Evolutionary conservation across 2,329 filamentous ascomycete species (phyloP).

Genomic region (Penicillium sp.): DNA sequence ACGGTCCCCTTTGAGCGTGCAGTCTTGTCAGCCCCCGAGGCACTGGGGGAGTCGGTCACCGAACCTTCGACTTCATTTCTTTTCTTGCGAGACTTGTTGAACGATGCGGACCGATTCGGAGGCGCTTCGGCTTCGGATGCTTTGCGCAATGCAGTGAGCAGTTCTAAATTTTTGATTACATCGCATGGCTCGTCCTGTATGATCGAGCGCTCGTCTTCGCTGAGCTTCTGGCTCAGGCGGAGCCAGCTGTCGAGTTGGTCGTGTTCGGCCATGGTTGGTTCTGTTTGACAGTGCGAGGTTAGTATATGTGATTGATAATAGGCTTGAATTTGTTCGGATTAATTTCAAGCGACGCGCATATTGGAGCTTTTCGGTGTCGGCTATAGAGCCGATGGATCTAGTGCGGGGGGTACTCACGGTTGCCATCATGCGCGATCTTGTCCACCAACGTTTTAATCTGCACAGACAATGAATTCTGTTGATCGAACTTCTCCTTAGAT

Average conservation of each 20-base stretch:
- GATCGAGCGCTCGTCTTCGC: constrained; percentile 50
- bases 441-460: constrained; percentile 45
- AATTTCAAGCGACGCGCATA: background rate
- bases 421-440: constrained; percentile 43
- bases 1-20: constrained; percentile 43
- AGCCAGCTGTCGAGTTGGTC: constrained; percentile 47
- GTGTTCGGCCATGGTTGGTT: constrained; percentile 40
- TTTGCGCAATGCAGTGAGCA: constrained; percentile 49
- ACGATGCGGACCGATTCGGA: constrained; percentile 36
- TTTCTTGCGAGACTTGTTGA: constrained; percentile 48
- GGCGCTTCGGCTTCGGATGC: constrained; percentile 48
- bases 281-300: constrained; percentile 21
- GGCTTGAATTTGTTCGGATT: background rate
- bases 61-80: constrained; percentile 45
- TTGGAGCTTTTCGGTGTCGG: background rate
- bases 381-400: constrained; percentile 4
- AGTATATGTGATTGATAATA: constrained; percentile 7
- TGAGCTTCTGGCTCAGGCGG: constrained; percentile 47
- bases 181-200: constrained; percentile 50
- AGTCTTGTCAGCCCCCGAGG: constrained; percentile 44
- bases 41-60: constrained; percentile 46
- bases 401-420: constrained; percentile 36
- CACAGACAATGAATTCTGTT: constrained; percentile 38
- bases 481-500: constrained; percentile 45
- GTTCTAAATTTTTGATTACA: constrained; percentile 50